Evolutionary conservation across 225 moss, liverwort and hornwort species (phyloP), one percentile per base, ranked within the genome.

Genomic region (Bryoerythrophyllum caledonicum): DNA sequence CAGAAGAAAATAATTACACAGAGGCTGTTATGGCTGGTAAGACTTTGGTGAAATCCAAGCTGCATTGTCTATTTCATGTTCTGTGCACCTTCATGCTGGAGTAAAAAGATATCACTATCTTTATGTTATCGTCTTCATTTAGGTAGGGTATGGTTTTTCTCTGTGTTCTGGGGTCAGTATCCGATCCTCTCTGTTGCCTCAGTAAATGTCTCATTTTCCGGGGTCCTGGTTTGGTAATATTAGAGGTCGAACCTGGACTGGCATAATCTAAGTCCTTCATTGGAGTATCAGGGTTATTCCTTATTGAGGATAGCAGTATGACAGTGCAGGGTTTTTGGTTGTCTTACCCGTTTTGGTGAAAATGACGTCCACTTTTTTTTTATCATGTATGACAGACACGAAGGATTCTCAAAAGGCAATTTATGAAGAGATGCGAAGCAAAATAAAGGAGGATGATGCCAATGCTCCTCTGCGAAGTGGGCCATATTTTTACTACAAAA

Each of bases 1-100:
- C 87, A n/a, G 85, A 90, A 61, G 96, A 96, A 71, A 94, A 94
- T 78, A 86, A 82, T 11, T 92, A 91, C 74, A 96, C 92, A 20
- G 83, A 86, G 69, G 84, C 86, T 15, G 78, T 91, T 23, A 96
- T 94, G 94, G 78, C 90, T 71, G 96, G 96, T 96, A 38, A 81
- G 86, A 46, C 7, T 56, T 16, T 19, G 60, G 57, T 44, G 13
- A 63, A 72, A 32, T 38, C 38, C 13, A 37, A 56, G 43, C 70
- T 77, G 32, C 26, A 48, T 48, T 54, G 63, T 37, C 65, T 48
- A 12, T 65, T 28, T 60, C 46, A 27, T 67, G 46, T 65, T 59
- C n/a, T 64, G 28, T 51, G 35, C 38, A 23, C n/a, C n/a, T 55
- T 27, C 61, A 25, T 43, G 40, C 66, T 66, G 43, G 21, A 28